Evolutionary conservation across 495 filamentous ascomycete species (phyloP), one percentile per base, ranked within the genome.

Genomic region (Xylaria flabelliformis): DNA sequence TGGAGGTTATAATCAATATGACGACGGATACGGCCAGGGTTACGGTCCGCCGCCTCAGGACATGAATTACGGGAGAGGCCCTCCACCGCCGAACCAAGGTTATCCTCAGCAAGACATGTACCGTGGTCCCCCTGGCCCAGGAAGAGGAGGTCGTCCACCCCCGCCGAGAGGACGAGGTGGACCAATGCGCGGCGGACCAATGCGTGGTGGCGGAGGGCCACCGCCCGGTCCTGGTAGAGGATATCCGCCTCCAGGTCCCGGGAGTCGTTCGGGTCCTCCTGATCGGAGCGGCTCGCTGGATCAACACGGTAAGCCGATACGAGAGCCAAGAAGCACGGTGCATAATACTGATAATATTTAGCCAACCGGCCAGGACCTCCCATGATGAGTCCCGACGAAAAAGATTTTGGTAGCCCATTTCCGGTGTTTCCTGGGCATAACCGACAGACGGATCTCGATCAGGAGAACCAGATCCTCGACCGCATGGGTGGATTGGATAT

Each of bases 321-420:
- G 32, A 17, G 55, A 29, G 3, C 21, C 3, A 26, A 13, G 12
- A 19, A 26, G 42, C 1, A 36, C 12, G 7, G 24, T 29, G n/a
- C 24, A 29, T 19, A 3, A 70, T 29, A 62, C 74, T 79, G 65
- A 79, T 66, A 42, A 32, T 34, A 17, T 36, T 13, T 59, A 84
- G 80, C 67, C 8, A 79, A 80, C 59, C 80, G 77, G 9, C 69
- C 70, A 4, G 76, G 80, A 29, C 79, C 79, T 41, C 69, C 76
- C 17, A 77, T 82, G 75, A 63, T 67, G 41, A 78, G 74, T 48
- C 86, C 89, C 10, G 83, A 85, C 13, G 83, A 83, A 5, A 75
- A 83, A 51, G 80, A 87, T n/a, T 91, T 88, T 76, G 90, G 91
- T 58, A 90, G 89, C 72, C 88, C 91, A 4, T 94, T 92, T 71